Evolutionary conservation across 1,284 basidiomycete species (phyloP).

Genomic region (Ustilago tritici): DNA sequence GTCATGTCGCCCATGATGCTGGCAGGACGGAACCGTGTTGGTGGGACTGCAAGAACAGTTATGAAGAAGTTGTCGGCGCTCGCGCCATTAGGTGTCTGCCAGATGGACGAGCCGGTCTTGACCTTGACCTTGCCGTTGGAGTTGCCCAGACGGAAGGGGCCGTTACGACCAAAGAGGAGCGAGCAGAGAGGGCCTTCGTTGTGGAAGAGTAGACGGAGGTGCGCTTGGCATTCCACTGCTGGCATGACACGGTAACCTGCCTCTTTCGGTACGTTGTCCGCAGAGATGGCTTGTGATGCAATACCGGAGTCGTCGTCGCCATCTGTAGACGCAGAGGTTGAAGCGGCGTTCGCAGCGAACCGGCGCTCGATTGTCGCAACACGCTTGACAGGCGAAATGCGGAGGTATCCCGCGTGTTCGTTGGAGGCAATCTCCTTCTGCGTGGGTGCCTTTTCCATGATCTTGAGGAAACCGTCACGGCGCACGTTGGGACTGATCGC

Average conservation of each 20-base stretch:
- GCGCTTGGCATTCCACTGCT: conserved; percentile 90
- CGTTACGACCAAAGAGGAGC: conserved; percentile 92
- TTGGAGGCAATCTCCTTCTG: conserved; percentile 39
- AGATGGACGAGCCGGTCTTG: conserved; percentile 32
- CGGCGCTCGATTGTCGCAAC: conserved; percentile 48
- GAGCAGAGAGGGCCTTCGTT: conserved; percentile 86
- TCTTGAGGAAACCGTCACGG: conserved; percentile 92
- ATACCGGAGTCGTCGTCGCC: conserved; percentile 29
- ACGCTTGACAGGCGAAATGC: conserved; percentile 57
- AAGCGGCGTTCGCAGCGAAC: conserved; percentile 22
- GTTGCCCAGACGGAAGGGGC: conserved; percentile 75
- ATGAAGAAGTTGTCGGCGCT: conserved; percentile 98
- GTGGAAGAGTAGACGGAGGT: conserved; percentile 87
- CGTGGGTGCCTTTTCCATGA: conserved; percentile 77
- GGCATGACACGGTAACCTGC: conserved; percentile 79
- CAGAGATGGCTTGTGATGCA: conserved; percentile 44
- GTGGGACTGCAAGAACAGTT: conserved; percentile 89
- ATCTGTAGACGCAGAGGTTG: conserved; percentile 24
- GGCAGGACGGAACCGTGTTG: conserved; percentile 95
- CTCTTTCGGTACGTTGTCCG: conserved; percentile 58
- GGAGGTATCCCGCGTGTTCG: conserved; percentile 40
- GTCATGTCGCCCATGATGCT: conserved; percentile 90
- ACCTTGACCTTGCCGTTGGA: conserved; percentile 37
- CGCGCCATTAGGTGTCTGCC: conserved; percentile 71
- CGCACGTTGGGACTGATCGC: conserved; percentile 89